These are phyloP conservation scores for Blastobotrys indianensis DNA, from an alignment of 1,139 yeast genomes.

Conservation along the genomic window DNA sequence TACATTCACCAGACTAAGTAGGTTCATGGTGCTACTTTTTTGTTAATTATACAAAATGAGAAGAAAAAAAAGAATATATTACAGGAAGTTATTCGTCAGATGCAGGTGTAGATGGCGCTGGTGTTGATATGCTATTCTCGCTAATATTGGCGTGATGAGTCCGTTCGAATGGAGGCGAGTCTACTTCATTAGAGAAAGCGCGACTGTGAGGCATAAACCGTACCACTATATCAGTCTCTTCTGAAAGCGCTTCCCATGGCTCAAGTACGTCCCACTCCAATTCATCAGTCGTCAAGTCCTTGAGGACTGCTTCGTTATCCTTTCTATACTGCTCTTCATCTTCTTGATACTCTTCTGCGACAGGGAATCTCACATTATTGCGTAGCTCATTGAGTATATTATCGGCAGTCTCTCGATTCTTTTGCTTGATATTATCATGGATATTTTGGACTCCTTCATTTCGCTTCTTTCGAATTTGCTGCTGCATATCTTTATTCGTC, in stretches of 20 bases:
- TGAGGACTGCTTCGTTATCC: slow-evolving; percentile 8
- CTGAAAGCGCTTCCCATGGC: slow-evolving; percentile 26
- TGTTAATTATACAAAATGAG: too few relatives aligned
- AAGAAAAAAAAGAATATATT: too few relatives aligned
- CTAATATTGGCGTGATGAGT: too few relatives aligned
- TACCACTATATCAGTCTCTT: slow-evolving; percentile 26
- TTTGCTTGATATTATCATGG: slow-evolving; percentile 19
- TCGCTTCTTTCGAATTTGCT: slow-evolving; percentile 3
- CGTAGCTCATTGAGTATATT: slow-evolving; percentile 21
- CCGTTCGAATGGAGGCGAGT: too few relatives aligned
- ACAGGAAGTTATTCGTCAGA: too few relatives aligned
- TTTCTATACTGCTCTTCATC: slow-evolving; percentile 12
- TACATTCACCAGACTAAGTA: too few relatives aligned
- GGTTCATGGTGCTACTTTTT: too few relatives aligned
- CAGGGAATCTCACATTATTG: slow-evolving; percentile 13
- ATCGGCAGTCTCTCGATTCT: slow-evolving; percentile 20
- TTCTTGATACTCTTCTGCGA: slow-evolving; percentile 8
- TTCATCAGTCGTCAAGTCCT: slow-evolving; percentile 15
- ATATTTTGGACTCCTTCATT: slow-evolving; percentile 16
- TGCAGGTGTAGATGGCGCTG: too few relatives aligned
- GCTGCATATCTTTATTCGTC: slow-evolving; percentile 6
- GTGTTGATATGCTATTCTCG: too few relatives aligned
- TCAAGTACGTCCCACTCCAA: slow-evolving; percentile 26
- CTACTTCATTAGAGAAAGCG: slow-evolving; percentile 4
- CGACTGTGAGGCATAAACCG: slow-evolving; percentile 26